Evolutionary conservation across 2,329 filamentous ascomycete genomes (phyloP).

Genomic region (Raffaelea albimanens): DNA sequence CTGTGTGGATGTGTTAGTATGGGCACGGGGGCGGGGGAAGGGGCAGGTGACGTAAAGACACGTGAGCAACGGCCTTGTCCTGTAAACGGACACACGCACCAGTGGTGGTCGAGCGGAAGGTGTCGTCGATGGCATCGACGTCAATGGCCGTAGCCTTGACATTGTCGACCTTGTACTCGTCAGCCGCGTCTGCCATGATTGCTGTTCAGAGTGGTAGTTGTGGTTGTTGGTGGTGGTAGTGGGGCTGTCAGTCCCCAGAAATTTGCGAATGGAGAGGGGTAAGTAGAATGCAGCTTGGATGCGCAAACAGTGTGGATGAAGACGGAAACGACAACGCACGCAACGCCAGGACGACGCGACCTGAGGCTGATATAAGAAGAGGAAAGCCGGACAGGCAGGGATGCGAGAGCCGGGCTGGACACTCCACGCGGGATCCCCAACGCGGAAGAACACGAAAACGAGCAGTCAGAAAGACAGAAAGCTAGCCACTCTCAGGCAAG

Average conservation of each 20-base stretch:
- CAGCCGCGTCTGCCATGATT: constrained; percentile 25
- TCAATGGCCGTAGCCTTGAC: constrained; percentile 39
- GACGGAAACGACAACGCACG: neutral
- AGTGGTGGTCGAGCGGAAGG: constrained; percentile 52
- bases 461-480: neutral
- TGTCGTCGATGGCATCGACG: constrained; percentile 48
- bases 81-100: constrained; percentile 35
- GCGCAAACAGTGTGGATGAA: neutral
- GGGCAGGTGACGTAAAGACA: too few species aligned
- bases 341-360: neutral
- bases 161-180: constrained; percentile 46
- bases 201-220: neutral
- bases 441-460: too few species aligned
- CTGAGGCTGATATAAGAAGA: too few species aligned
- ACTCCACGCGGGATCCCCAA: too few species aligned
- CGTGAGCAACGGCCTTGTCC: too few species aligned
- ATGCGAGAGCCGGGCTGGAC: too few species aligned
- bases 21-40: too few species aligned
- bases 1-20: constrained; percentile 22
- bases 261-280: too few species aligned
- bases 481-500: neutral
- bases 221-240: neutral
- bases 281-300: too few species aligned
- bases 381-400: too few species aligned
- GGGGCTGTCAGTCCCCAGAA: neutral